Evolutionary conservation across 2,329 filamentous ascomycete genomes (phyloP).

Genomic region (Ceratocystis alfenasii): DNA sequence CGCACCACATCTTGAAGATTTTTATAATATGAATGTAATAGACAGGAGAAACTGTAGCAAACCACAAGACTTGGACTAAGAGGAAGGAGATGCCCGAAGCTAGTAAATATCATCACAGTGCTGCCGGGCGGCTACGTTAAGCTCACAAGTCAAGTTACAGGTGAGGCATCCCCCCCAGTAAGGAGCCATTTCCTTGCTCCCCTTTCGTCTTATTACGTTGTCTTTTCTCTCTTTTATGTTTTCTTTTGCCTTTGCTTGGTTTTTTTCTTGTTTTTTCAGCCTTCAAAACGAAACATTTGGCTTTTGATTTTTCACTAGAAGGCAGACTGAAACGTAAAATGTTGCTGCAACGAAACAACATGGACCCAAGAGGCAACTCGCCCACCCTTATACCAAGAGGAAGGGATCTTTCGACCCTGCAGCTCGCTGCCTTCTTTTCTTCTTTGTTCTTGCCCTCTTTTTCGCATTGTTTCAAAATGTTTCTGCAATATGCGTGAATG

Average conservation of each 20-base stretch:
- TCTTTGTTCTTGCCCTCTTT: neutral
- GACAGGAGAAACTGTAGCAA: neutral
- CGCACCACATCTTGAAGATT: neutral
- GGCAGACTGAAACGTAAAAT: neutral
- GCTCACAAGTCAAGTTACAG: neutral
- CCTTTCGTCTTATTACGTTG: slow-evolving; percentile 8
- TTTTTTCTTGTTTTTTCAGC: neutral
- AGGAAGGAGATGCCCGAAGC: neutral
- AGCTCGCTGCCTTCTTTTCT: neutral
- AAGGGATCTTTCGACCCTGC: neutral
- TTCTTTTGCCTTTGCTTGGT: neutral
- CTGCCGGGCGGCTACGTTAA: neutral
- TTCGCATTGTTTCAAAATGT: neutral
- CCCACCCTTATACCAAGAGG: neutral
- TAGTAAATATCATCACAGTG: neutral
- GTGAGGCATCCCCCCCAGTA: neutral
- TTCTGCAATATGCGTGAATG: neutral
- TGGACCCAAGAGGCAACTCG: neutral
- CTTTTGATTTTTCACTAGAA: neutral
- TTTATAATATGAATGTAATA: neutral
- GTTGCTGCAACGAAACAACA: slow-evolving; percentile 5
- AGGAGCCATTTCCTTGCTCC: neutral
- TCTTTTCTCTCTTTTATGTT: neutral
- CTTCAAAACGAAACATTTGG: neutral
- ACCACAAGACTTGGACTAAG: neutral